A percentile compares a stretch with the other conserved stretches of the same genome.
phyloP scores from a whole-genome alignment of 306 rosid species.

The Pyrus bretschneideri region DNA sequence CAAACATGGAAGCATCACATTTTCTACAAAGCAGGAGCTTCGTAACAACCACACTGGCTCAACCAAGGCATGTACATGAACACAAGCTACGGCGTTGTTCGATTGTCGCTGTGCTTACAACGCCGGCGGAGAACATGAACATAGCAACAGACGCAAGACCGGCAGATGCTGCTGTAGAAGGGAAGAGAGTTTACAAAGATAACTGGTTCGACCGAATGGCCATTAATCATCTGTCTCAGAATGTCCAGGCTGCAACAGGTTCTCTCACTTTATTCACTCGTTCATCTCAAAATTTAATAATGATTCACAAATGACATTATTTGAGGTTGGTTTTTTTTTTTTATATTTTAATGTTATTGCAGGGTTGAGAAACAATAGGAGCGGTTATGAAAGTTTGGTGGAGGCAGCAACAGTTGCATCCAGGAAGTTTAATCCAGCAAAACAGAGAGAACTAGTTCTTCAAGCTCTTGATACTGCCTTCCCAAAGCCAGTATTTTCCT shows the following conservation, averaged over 20 bases:
- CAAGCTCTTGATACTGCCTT: slow-evolving; percentile 60
- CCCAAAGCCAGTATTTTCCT: slow-evolving; percentile 50
- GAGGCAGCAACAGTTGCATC: slow-evolving; percentile 62
- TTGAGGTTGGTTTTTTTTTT: neutral
- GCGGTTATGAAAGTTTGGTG: slow-evolving; percentile 69
- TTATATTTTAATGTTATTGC: neutral
- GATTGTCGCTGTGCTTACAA: slow-evolving; percentile 44
- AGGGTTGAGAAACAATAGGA: slow-evolving; percentile 61
- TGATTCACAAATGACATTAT: neutral
- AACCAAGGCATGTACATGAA: slow-evolving; percentile 13
- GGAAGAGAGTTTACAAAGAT: slow-evolving; percentile 35
- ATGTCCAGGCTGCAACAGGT: slow-evolving; percentile 84
- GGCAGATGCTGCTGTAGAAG: neutral
- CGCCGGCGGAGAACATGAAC: slow-evolving; percentile 20
- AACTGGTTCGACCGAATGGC: slow-evolving; percentile 71
- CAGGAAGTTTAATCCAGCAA: slow-evolving; percentile 31
- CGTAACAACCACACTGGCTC: slow-evolving; percentile 21
- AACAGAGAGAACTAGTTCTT: slow-evolving; percentile 47
- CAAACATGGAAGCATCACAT: slow-evolving; percentile 53
- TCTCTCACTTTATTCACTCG: slow-evolving; percentile 3
- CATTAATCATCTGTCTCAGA: slow-evolving; percentile 55
- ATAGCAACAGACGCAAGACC: neutral
- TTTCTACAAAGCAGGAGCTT: slow-evolving; percentile 20
- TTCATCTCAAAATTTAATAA: neutral
- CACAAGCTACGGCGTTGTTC: slow-evolving; percentile 9